Evolutionary conservation across 306 rosid species (phyloP).

Genomic region (Acacia melanoxylon): DNA sequence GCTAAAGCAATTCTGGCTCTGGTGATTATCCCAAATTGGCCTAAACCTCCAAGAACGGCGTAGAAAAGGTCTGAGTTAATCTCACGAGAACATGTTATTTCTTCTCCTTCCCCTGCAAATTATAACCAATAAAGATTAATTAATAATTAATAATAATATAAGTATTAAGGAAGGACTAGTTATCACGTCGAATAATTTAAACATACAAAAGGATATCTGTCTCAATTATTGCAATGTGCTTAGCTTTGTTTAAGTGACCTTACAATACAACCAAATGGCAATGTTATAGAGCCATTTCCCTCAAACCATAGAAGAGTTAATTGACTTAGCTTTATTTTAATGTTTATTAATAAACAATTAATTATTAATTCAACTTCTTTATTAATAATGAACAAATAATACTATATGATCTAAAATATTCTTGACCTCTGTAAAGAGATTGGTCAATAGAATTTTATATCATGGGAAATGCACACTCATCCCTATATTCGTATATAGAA

Average conservation of each 20-base stretch:
- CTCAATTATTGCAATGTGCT: not conserved
- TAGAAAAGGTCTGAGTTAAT: conserved; percentile 58
- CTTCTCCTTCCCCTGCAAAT: conserved; percentile 45
- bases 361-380: not conserved
- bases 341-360: not conserved
- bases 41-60: conserved; percentile 84
- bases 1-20: conserved; percentile 82
- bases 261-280: not conserved
- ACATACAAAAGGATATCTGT: not conserved
- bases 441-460: not conserved
- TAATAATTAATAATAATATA: not conserved
- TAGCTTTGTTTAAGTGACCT: not conserved
- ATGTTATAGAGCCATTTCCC: not conserved
- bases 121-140: not conserved
- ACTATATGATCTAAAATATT: conserved; percentile 3
- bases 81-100: conserved; percentile 59
- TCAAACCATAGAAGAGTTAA: not conserved
- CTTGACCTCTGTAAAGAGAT: conserved; percentile 20
- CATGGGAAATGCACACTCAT: not conserved
- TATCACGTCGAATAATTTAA: not conserved
- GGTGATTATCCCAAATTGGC: conserved; percentile 86
- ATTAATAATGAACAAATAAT: not conserved
- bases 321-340: not conserved
- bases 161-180: not conserved
- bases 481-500: not conserved